A percentile compares a stretch with the other conserved stretches of the same genome.
Evolutionary conservation across 2,329 filamentous ascomycete genomes (phyloP).

Genomic region (Exophiala sp.): DNA sequence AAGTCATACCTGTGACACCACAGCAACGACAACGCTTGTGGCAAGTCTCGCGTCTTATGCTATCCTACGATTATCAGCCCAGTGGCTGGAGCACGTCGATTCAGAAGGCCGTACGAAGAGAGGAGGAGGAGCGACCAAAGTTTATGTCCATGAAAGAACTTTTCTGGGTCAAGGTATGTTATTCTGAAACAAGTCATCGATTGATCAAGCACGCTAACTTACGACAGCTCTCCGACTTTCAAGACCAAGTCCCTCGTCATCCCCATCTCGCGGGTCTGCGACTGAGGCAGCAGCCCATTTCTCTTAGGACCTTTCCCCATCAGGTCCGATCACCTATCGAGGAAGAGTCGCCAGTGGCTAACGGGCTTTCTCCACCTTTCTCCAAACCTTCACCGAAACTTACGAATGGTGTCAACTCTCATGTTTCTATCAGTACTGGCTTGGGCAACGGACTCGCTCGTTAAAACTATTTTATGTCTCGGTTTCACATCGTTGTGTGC

Average conservation of each 20-base stretch:
- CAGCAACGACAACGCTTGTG: constrained; percentile 44
- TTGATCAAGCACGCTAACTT: constrained; percentile 6
- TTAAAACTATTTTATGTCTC: constrained; percentile 5
- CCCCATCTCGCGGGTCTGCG: constrained; percentile 36
- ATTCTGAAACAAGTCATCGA: constrained; percentile 9
- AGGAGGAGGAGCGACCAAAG: constrained; percentile 42
- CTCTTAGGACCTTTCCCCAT: constrained; percentile 13
- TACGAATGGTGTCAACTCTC: constrained; percentile 18
- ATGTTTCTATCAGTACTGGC: constrained; percentile 5
- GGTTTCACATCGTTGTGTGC: neutral
- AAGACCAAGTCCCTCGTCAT: constrained; percentile 45
- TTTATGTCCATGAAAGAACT: constrained; percentile 47
- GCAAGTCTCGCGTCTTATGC: constrained; percentile 43
- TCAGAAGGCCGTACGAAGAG: constrained; percentile 37
- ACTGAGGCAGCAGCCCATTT: constrained; percentile 21
- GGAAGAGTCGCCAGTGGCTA: constrained; percentile 9
- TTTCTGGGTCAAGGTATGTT: constrained; percentile 47
- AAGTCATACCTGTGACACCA: constrained; percentile 40
- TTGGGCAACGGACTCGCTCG: constrained; percentile 17
- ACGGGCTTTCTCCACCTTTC: constrained; percentile 9
- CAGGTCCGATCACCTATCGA: neutral
- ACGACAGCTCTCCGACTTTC: constrained; percentile 44
- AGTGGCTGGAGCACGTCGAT: constrained; percentile 36
- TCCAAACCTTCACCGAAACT: constrained; percentile 6
- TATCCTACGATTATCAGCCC: constrained; percentile 40